These are phyloP conservation scores for Saturnispora mendoncae DNA, from an alignment of 805 yeast species.

Conservation along the genomic window DNA sequence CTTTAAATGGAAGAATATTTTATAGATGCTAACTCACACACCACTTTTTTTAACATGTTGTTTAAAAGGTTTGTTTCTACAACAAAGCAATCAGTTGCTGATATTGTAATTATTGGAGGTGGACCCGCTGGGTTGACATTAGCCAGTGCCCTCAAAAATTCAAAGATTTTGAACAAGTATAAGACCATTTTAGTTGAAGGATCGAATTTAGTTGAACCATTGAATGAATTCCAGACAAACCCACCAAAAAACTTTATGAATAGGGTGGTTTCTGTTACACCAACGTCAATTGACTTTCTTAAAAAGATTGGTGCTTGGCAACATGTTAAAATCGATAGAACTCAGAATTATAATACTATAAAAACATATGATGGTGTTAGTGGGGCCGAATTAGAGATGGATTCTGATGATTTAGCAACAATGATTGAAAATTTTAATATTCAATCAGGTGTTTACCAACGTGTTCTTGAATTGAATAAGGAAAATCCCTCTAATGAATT, in stretches of 20 bases:
- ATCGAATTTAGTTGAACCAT: conserved; percentile 39
- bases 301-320: conserved; percentile 71
- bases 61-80: conserved; percentile 24
- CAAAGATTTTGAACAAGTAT: conserved; percentile 51
- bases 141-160: conserved; percentile 68
- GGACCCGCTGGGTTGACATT: conserved; percentile 95
- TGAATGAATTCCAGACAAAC: conserved; percentile 36
- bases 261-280: conserved; percentile 80
- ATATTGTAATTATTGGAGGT: conserved; percentile 86
- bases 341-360: conserved; percentile 72
- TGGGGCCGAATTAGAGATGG: conserved; percentile 63
- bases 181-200: conserved; percentile 70
- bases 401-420: conserved; percentile 55
- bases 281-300: conserved; percentile 61
- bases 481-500: conserved; percentile 20
- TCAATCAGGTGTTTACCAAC: conserved; percentile 59
- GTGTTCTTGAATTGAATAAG: conserved; percentile 37
- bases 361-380: conserved; percentile 81
- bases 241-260: conserved; percentile 57
- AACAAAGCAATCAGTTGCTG: conserved; percentile 29
- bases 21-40: too few species aligned
- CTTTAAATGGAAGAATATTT: too few species aligned
- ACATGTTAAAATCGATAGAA: conserved; percentile 56
- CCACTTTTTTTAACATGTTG: conserved; percentile 7
- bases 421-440: conserved; percentile 87